phyloP scores from a whole-genome alignment of 2,329 filamentous ascomycete species.

The Fusarium robinianum region DNA sequence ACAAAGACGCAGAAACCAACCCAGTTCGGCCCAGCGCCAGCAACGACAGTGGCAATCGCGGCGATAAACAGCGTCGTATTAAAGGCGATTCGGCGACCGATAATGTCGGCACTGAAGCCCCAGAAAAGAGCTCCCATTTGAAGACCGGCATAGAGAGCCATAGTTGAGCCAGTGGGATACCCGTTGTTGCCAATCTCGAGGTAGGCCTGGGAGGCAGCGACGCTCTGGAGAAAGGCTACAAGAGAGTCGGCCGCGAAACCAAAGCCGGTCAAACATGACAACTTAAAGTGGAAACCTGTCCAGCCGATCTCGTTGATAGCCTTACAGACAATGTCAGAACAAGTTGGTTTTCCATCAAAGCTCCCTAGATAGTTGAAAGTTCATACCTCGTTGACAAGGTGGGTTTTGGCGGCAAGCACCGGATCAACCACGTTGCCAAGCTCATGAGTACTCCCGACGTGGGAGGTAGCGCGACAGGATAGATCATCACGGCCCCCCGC shows the following conservation, averaged over 20 bases:
- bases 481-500: neutral
- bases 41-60: constrained; percentile 63
- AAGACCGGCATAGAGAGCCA: constrained; percentile 57
- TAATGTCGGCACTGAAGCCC: constrained; percentile 66
- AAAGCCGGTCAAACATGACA: constrained; percentile 65
- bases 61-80: constrained; percentile 65
- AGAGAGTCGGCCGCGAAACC: constrained; percentile 56
- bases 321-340: constrained; percentile 21
- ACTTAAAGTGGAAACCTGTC: constrained; percentile 56
- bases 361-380: neutral
- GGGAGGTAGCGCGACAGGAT: neutral
- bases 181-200: constrained; percentile 45
- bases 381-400: constrained; percentile 23
- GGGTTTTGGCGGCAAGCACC: constrained; percentile 14
- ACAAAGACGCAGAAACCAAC: constrained; percentile 63
- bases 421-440: neutral
- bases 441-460: neutral
- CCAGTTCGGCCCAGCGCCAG: constrained; percentile 67
- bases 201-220: constrained; percentile 59
- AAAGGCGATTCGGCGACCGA: constrained; percentile 67
- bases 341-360: neutral
- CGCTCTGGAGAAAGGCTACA: constrained; percentile 61
- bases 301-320: constrained; percentile 56
- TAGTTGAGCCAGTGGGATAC: constrained; percentile 53
- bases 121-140: constrained; percentile 63